Evolutionary conservation across 306 rosid species (phyloP).

Genomic region (Canavalia gladiata): DNA sequence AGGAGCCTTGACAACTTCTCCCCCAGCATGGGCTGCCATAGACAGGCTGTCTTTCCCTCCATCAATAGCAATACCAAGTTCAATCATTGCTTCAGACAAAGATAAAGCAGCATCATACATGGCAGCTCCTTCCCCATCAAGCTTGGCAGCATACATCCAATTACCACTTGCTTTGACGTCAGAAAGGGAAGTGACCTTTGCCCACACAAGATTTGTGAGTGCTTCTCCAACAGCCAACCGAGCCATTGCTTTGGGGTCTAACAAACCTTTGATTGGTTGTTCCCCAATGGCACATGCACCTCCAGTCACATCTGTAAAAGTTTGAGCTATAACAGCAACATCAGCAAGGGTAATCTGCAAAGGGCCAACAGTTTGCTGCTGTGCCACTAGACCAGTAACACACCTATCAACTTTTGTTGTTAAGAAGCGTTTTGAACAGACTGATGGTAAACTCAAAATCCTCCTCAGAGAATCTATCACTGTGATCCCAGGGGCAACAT

Average conservation of each 20-base stretch:
- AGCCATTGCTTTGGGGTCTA: slow-evolving; percentile 95
- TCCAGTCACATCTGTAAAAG: slow-evolving; percentile 75
- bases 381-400: slow-evolving; percentile 91
- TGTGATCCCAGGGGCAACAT: slow-evolving; percentile 74
- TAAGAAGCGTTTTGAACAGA: slow-evolving; percentile 83
- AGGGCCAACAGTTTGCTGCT: slow-evolving; percentile 95
- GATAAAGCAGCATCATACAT: slow-evolving; percentile 89
- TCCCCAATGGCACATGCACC: slow-evolving; percentile 97
- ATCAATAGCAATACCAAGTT: slow-evolving; percentile 92
- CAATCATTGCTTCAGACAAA: slow-evolving; percentile 84
- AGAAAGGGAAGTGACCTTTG: slow-evolving; percentile 82
- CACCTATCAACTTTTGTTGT: slow-evolving; percentile 86
- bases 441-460: slow-evolving; percentile 84
- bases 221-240: slow-evolving; percentile 96
- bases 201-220: slow-evolving; percentile 96
- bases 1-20: slow-evolving; percentile 92
- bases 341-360: slow-evolving; percentile 88
- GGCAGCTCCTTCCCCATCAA: slow-evolving; percentile 93
- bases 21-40: slow-evolving; percentile 87
- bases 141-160: slow-evolving; percentile 98
- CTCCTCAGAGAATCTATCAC: slow-evolving; percentile 77
- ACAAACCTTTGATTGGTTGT: slow-evolving; percentile 87
- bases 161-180: slow-evolving; percentile 95
- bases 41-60: slow-evolving; percentile 96
- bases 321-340: slow-evolving; percentile 90